Conservation (phyloP, 2,329 filamentous ascomycete genomes). For the Trichophyton mentagrophytes region DNA sequence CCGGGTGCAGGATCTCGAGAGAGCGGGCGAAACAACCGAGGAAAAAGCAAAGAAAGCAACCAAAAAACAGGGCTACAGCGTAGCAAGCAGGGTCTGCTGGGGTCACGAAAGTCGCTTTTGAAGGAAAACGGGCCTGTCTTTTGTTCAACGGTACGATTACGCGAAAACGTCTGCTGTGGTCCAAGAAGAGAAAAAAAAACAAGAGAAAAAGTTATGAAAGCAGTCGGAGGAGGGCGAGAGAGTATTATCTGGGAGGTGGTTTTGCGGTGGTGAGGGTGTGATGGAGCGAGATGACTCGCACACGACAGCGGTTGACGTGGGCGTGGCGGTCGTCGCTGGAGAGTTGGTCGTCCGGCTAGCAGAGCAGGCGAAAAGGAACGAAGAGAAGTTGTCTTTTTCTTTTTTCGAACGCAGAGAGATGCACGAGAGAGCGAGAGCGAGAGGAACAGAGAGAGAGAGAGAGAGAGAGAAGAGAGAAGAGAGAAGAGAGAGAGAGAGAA, state of each 20-base stretch:
- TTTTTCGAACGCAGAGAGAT: constrained; percentile 3
- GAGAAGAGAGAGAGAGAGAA: constrained; percentile 10
- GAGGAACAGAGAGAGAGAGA: constrained; percentile 5
- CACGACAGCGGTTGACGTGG: constrained; percentile 8
- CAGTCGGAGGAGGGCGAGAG: background rate
- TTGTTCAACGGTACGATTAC: background rate
- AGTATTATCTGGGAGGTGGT: background rate
- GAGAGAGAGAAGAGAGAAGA: constrained; percentile 7
- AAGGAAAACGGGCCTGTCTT: background rate
- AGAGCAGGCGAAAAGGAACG: constrained; percentile 5
- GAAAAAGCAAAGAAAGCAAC: background rate
- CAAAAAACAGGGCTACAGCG: background rate
- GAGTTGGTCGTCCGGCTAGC: constrained; percentile 1
- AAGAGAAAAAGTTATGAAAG: background rate
- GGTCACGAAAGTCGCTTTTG: background rate
- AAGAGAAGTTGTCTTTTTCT: background rate
- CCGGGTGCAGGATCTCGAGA: constrained; percentile 6
- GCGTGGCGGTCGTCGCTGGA: background rate
- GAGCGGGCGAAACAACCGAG: constrained; percentile 8
- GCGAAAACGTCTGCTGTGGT: background rate
- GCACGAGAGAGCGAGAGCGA: background rate
- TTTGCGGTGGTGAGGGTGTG: background rate
- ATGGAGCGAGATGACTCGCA: constrained; percentile 15
- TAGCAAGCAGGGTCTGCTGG: background rate
- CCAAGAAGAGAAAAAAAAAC: background rate